phyloP scores from a whole-genome alignment of 2,329 filamentous ascomycete genomes.

The Didymella exigua region DNA sequence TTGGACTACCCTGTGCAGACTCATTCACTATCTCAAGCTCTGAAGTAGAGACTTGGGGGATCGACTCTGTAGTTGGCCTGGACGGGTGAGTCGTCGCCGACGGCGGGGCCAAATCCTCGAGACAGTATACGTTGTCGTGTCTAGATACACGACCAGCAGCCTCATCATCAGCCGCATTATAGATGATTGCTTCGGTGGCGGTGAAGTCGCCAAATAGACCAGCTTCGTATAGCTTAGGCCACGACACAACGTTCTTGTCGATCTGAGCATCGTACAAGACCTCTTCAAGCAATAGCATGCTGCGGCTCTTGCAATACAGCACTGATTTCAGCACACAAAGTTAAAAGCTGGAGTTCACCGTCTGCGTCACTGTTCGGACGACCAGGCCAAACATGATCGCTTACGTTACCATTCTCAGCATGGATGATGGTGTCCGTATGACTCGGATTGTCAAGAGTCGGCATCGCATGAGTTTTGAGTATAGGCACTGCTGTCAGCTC shows the following conservation, averaged over 20 bases:
- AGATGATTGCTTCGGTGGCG: background rate
- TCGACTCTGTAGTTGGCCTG: background rate
- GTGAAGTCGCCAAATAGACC: background rate
- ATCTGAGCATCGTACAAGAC: background rate
- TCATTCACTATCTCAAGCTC: background rate
- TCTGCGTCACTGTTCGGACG: background rate
- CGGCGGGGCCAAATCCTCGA: background rate
- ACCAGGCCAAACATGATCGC: background rate
- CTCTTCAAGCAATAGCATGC: background rate
- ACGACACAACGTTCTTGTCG: background rate
- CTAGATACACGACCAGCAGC: background rate
- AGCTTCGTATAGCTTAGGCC: background rate
- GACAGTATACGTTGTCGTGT: background rate
- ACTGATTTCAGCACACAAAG: background rate
- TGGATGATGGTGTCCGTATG: background rate
- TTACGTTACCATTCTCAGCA: background rate
- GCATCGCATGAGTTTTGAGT: background rate
- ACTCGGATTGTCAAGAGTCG: background rate
- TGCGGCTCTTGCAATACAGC: background rate
- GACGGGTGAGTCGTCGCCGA: background rate
- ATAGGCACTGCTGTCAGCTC: background rate
- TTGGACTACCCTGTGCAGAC: background rate
- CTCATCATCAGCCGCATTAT: background rate
- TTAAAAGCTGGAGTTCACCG: background rate
- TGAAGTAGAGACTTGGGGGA: background rate